phyloP scores from a whole-genome alignment of 2,329 filamentous ascomycete genomes.

The Allantophomopsis cytisporea region DNA sequence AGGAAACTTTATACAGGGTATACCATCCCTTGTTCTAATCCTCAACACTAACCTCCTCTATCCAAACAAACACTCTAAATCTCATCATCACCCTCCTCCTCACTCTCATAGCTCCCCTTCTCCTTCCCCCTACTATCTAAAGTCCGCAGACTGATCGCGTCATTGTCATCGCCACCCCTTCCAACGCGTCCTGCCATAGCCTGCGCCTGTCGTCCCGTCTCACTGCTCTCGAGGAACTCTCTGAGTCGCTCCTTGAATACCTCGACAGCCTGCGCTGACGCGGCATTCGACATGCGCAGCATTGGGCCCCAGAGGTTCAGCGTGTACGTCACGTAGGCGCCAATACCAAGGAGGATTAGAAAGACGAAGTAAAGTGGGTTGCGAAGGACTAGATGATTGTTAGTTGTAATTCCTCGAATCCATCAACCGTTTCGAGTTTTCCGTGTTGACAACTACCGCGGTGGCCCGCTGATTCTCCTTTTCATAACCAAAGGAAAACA shows the following conservation, averaged over 20 bases:
- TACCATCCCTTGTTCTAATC: too few species aligned
- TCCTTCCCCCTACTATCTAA: conserved; percentile 47
- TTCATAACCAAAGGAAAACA: too few species aligned
- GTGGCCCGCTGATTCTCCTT: too few species aligned
- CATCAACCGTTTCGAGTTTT: too few species aligned
- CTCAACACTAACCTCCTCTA: too few species aligned
- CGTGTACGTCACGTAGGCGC: conserved; percentile 79
- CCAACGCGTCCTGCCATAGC: conserved; percentile 44
- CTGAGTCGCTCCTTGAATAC: conserved; percentile 85
- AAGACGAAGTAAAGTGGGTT: conserved; percentile 91
- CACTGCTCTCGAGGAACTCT: conserved; percentile 80
- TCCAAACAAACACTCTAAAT: too few species aligned
- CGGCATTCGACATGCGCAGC: conserved; percentile 86
- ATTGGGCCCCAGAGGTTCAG: conserved; percentile 95
- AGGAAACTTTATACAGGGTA: too few species aligned
- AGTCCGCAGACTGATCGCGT: conserved; percentile 42
- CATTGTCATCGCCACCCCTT: conserved; percentile 23
- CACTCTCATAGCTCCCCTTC: conserved; percentile 20
- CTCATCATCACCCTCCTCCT: conserved; percentile 37
- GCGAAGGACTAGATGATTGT: conserved; percentile 53
- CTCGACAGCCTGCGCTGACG: conserved; percentile 71
- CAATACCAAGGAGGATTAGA: conserved; percentile 61
- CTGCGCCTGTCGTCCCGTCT: conserved; percentile 72
- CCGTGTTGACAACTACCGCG: too few species aligned
- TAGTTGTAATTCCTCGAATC: too few species aligned